phyloP scores from a whole-genome alignment of 164 flowering plant genomes.

The Echeveria elegans region DNA sequence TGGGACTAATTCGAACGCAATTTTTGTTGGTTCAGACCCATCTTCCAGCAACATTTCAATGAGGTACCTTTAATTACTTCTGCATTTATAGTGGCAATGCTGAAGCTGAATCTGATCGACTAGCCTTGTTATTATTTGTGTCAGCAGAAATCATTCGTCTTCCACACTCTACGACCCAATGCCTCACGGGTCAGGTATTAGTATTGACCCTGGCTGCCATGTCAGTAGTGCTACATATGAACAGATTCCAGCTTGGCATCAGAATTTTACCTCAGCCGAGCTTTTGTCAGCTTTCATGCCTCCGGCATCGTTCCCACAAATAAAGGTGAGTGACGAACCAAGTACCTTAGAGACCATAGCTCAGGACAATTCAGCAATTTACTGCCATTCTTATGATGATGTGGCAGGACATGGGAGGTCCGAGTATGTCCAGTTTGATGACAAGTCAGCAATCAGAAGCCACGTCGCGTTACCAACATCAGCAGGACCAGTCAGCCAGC shows the following conservation, averaged over 20 bases:
- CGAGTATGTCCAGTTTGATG: not conserved
- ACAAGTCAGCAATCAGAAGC: slow-evolving; percentile 7
- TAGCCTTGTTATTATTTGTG: too few species aligned
- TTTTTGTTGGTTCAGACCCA: slow-evolving; percentile 6
- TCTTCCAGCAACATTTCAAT: too few species aligned
- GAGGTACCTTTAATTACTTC: slow-evolving; percentile 8
- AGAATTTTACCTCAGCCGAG: slow-evolving; percentile 9
- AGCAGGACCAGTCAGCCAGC: slow-evolving; percentile 1
- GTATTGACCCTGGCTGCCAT: not conserved
- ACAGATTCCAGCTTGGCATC: slow-evolving; percentile 8
- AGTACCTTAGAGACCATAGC: not conserved
- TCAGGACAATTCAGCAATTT: too few species aligned
- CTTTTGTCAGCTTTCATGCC: slow-evolving; percentile 13
- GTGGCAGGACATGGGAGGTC: not conserved
- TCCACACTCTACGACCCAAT: slow-evolving; percentile 3
- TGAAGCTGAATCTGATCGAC: not conserved
- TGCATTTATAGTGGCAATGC: not conserved
- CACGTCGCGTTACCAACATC: slow-evolving; percentile 8
- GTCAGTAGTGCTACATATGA: slow-evolving; percentile 2
- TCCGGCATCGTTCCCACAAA: slow-evolving; percentile 2
- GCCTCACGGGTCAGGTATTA: not conserved
- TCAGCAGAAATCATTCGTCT: slow-evolving; percentile 1
- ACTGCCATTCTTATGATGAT: not conserved
- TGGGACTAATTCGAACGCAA: slow-evolving; percentile 1
- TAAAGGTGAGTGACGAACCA: slow-evolving; percentile 8